Base-by-base conservation (phyloP, 1,139 yeast species). In the Suhomyces panamericanus region DNA sequence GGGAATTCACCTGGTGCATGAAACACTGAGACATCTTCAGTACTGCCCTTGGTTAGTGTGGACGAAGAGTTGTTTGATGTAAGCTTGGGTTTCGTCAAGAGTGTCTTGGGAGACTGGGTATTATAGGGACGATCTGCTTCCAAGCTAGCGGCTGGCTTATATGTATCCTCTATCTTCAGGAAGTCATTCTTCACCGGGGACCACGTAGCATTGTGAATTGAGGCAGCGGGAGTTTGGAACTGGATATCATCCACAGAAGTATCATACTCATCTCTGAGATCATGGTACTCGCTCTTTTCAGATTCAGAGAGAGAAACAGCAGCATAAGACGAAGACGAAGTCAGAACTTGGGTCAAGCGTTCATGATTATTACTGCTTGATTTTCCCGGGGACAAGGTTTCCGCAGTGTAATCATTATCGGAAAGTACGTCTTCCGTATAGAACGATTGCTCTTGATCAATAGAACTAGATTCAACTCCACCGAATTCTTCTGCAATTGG, bases 311-410 rank as follows among this genome's bases (percentile, higher is more conserved):
- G 51, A 4, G 76, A 69, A 17, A 73, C 70, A 7, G 75, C 76
- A 12, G 77, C 76, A 59, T 67, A 73, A 5, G 77, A 70, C 1
- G 75, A 70, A 7, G 61, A 58, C 2, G 69, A 52, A 2, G 76
- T 67, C 46, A 61, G 61, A 4, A 67, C 69, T 32, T 66, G 67
- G 32, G 59, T 31, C 20, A 46, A 37, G n/a, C n/a, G 29, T 26
- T 26, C 15, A 24, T 30, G 11, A 32, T 36, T 6, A 26, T 32
- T 28, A 17, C 28, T 3, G 24, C 14, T 8, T 11, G 27, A 27
- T n/a, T 35, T 31, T 11, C 13, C 14, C 4, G 33, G 28, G n/a
- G 26, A 28, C 27, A 9, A 12, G 4, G 40, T 14, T n/a, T 26
- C 44, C 6, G 35, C 22, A 4, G 46, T 30, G 11, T 41, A 49